phyloP scores from a whole-genome alignment of 352 stramenopile genomes.

The Phytophthora tubulina region DNA sequence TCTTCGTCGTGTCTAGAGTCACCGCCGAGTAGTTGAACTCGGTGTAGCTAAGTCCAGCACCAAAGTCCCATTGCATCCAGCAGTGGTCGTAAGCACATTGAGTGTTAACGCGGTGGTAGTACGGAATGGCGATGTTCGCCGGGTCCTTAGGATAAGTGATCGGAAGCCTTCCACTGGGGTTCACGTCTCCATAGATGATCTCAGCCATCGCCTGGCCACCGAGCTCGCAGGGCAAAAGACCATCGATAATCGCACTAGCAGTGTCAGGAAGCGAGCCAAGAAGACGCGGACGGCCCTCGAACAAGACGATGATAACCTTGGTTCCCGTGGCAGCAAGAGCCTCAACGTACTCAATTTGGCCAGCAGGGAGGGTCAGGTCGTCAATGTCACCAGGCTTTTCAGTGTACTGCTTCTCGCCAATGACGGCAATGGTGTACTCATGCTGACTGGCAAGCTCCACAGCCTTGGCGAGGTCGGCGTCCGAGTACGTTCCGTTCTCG shows the following conservation, averaged over 20 bases:
- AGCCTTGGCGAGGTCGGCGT: slow-evolving; percentile 54
- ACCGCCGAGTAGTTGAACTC: slow-evolving; percentile 63
- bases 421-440: slow-evolving; percentile 70
- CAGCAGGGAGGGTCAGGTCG: slow-evolving; percentile 64
- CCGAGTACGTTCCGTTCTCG: slow-evolving; percentile 56
- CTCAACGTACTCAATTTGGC: slow-evolving; percentile 81
- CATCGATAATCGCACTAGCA: slow-evolving; percentile 77
- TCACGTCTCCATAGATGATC: slow-evolving; percentile 80
- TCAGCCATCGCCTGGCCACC: slow-evolving; percentile 86
- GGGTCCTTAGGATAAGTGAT: slow-evolving; percentile 85
- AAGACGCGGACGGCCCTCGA: slow-evolving; percentile 83
- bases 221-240: slow-evolving; percentile 73
- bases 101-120: slow-evolving; percentile 68
- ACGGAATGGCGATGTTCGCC: slow-evolving; percentile 70
- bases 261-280: slow-evolving; percentile 57
- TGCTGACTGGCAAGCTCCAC: slow-evolving; percentile 55
- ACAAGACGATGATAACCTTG: slow-evolving; percentile 84
- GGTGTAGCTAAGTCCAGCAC: slow-evolving; percentile 71
- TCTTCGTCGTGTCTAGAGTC: slow-evolving; percentile 46
- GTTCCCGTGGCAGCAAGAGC: slow-evolving; percentile 67
- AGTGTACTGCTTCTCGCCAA: slow-evolving; percentile 81
- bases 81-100: slow-evolving; percentile 62
- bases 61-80: slow-evolving; percentile 69
- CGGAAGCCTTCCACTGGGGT: slow-evolving; percentile 80
- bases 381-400: slow-evolving; percentile 89